A percentile compares a stretch with the other conserved stretches of the same genome.
These are phyloP conservation scores for Pseudofabraea citricarpa DNA, from an alignment of 2,329 filamentous ascomycete genomes.

Conservation along the genomic window DNA sequence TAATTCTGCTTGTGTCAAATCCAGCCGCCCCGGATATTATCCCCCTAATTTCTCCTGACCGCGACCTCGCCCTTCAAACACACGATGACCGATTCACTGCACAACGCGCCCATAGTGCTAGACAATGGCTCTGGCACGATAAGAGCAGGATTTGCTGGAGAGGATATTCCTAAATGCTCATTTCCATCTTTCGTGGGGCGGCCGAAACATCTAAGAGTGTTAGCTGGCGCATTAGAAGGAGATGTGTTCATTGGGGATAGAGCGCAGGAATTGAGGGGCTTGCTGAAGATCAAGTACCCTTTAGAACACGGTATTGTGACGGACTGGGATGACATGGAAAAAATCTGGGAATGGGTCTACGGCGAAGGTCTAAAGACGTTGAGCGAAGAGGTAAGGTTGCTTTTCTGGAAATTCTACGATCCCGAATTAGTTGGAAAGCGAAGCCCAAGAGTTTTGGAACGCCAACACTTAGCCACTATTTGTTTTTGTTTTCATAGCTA, in stretches of 20 bases:
- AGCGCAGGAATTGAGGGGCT: conserved; percentile 79
- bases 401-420: background rate
- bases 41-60: background rate
- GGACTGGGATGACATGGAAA: conserved; percentile 99
- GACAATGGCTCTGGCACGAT: conserved; percentile 99
- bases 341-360: conserved; percentile 98
- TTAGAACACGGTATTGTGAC: conserved; percentile 97
- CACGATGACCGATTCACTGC: conserved; percentile 65
- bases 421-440: no score
- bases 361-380: conserved; percentile 92
- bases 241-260: conserved; percentile 95
- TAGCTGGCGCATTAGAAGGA: conserved; percentile 94
- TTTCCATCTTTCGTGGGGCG: conserved; percentile 97
- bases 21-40: background rate
- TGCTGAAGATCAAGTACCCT: conserved; percentile 94
- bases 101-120: conserved; percentile 97
- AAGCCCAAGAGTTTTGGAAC: no score
- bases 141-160: conserved; percentile 91
- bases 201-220: conserved; percentile 89
- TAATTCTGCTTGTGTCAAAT: background rate
- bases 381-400: conserved; percentile 76
- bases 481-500: background rate
- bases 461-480: no score
- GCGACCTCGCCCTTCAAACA: conserved; percentile 1
- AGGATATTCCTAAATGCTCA: conserved; percentile 92